phyloP scores from a whole-genome alignment of 2,329 filamentous ascomycete species.

The Cladosporium colombiae region DNA sequence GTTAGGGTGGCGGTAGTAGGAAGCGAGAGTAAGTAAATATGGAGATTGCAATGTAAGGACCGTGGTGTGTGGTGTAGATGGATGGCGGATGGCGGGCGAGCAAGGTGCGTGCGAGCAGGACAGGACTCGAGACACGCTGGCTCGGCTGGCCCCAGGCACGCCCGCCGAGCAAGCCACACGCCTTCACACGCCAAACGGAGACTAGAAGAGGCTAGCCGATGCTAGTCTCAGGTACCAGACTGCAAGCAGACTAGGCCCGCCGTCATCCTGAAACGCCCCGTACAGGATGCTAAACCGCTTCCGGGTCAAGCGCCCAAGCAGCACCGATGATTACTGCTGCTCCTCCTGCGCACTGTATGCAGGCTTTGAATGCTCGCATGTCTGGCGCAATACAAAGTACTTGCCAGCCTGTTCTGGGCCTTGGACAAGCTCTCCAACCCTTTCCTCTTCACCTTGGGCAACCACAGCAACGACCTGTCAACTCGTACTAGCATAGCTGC shows the following conservation, averaged over 20 bases:
- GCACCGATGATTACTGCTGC: not conserved
- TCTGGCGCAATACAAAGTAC: not conserved
- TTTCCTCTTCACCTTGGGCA: not conserved
- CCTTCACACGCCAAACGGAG: not conserved
- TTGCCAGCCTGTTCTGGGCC: not conserved
- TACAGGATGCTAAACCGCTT: not conserved
- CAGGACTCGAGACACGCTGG: not conserved
- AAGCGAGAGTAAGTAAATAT: constrained; percentile 9
- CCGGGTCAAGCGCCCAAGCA: not conserved
- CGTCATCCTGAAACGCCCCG: not conserved
- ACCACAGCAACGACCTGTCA: not conserved
- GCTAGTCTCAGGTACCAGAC: not conserved
- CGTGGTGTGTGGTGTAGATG: constrained; percentile 3
- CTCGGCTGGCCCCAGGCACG: not conserved
- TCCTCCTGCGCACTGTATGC: not conserved
- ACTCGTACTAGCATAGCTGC: not conserved
- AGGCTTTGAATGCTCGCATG: not conserved
- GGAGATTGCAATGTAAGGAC: constrained; percentile 8
- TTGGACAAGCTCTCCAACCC: not conserved
- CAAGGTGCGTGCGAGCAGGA: constrained; percentile 6
- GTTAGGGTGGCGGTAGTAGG: not conserved
- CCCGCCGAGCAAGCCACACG: not conserved
- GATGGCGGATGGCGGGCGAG: not conserved
- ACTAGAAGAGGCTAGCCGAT: not conserved
- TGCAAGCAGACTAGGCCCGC: not conserved